Conservation (phyloP, 164 flowering plant genomes). For the Santalum album region DNA sequence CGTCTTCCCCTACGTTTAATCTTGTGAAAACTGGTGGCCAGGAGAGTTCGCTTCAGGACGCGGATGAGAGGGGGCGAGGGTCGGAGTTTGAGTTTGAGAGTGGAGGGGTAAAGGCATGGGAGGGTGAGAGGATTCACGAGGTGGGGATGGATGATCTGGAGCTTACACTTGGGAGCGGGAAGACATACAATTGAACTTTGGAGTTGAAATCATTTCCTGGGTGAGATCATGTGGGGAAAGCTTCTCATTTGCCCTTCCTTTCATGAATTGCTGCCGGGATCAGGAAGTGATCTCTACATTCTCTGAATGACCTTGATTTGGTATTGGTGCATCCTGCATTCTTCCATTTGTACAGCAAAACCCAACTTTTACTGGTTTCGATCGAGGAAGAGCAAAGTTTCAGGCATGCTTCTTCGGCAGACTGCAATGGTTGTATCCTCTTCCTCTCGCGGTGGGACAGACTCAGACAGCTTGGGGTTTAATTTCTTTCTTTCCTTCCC, state of each 20-base stretch:
- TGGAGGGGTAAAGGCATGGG: conserved; percentile 47
- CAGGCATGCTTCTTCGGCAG: conserved; percentile 4
- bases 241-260: background rate
- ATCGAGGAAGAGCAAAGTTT: conserved; percentile 3
- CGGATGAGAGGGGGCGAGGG: conserved; percentile 20
- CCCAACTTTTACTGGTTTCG: background rate
- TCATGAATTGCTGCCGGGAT: background rate
- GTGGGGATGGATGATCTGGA: conserved; percentile 58
- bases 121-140: conserved; percentile 62
- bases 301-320: background rate
- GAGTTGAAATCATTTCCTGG: background rate
- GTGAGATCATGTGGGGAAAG: background rate
- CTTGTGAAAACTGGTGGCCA: conserved; percentile 41
- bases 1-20: conserved; percentile 70
- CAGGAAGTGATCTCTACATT: background rate
- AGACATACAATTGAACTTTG: conserved; percentile 18
- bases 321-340: conserved; percentile 3
- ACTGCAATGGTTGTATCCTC: conserved; percentile 6
- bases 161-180: conserved; percentile 54
- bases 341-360: background rate
- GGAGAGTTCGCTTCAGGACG: conserved; percentile 11
- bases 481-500: background rate
- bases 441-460: background rate
- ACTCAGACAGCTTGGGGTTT: background rate
- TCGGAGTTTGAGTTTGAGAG: conserved; percentile 32